Conservation (phyloP, 768 basidiomycete genomes). For the Suillus bovinus region DNA sequence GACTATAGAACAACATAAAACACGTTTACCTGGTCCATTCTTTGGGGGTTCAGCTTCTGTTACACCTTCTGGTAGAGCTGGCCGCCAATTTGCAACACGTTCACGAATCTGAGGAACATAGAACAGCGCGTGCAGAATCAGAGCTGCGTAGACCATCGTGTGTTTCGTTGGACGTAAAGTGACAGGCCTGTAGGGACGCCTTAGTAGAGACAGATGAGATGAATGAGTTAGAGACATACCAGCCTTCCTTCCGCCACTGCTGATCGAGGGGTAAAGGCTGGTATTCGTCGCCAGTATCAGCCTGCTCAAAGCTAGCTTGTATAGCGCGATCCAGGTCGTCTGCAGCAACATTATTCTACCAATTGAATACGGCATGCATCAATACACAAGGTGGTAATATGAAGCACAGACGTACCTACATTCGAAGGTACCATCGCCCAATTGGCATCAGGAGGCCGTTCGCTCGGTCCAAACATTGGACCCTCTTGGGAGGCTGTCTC, state of each 20-base stretch:
- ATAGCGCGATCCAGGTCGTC: slow-evolving; percentile 63
- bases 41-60: slow-evolving; percentile 28
- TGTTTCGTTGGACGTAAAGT: slow-evolving; percentile 60
- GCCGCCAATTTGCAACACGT: slow-evolving; percentile 40
- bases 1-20: neutral
- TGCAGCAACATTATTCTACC: slow-evolving; percentile 38
- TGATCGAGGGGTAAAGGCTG: slow-evolving; percentile 55
- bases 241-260: slow-evolving; percentile 53
- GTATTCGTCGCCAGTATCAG: slow-evolving; percentile 49
- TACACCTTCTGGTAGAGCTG: slow-evolving; percentile 19
- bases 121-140: slow-evolving; percentile 57
- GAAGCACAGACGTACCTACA: slow-evolving; percentile 37
- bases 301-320: slow-evolving; percentile 59
- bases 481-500: slow-evolving; percentile 31
- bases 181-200: slow-evolving; percentile 53
- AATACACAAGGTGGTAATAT: slow-evolving; percentile 8
- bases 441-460: slow-evolving; percentile 60
- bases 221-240: slow-evolving; percentile 40
- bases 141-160: slow-evolving; percentile 55
- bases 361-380: slow-evolving; percentile 25
- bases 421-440: slow-evolving; percentile 75
- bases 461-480: slow-evolving; percentile 56
- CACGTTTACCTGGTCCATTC: slow-evolving; percentile 38
- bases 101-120: slow-evolving; percentile 70
- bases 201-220: slow-evolving; percentile 8